Base-by-base conservation (phyloP, 2,329 filamentous ascomycete genomes). In the Fusarium nisikadoi region DNA sequence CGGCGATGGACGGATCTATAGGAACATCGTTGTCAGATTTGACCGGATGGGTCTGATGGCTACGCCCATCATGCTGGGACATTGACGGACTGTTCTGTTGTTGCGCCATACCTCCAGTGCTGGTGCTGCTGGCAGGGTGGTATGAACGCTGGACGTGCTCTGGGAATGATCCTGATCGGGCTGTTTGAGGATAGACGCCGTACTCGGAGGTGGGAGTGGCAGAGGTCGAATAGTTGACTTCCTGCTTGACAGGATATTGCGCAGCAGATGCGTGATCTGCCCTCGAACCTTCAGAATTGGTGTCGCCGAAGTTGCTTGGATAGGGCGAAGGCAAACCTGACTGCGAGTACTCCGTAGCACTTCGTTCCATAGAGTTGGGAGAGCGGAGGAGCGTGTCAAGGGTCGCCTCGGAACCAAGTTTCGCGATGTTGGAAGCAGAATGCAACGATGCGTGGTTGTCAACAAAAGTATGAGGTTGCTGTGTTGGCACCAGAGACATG, bases 1-100 rank as follows among this genome's bases (percentile, higher is more conserved):
- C 92, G 83, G 94, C 93, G 83, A 98, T 97, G 83, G 94, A 97
- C 80, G 95, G 94, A 97, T 98, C 95, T 98, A 97, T 95, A 92
- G 94, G 94, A 87, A 97, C 91, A 91, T 94, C 92, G 90, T 89
- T 90, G 94, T 97, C 93, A 97, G 95, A 97, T 85, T 94, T 95
- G 86, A 92, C 89, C 88, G 90, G 87, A 83, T 89, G 87, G 86
- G 89, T 88, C 86, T 91, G 92, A 91, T 93, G 90, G 89, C 87
- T 92, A 86, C 88, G 87, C 81, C 84, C 93, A 94, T 94, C 93
- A 89, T 91, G 89, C 87, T 93, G 87, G 91, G 92, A 89, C 88
- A 94, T 89, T 86, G 94, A 97, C 94, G 94, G 93, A 97, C 95
- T 97, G 92, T 94, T 94, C 92, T 94, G 85, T 86, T 87, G 90